A percentile compares a stretch with the other conserved stretches of the same genome.
Evolutionary conservation across 495 filamentous ascomycete species (phyloP).

Genomic region (Tuber microsphaerosporum): DNA sequence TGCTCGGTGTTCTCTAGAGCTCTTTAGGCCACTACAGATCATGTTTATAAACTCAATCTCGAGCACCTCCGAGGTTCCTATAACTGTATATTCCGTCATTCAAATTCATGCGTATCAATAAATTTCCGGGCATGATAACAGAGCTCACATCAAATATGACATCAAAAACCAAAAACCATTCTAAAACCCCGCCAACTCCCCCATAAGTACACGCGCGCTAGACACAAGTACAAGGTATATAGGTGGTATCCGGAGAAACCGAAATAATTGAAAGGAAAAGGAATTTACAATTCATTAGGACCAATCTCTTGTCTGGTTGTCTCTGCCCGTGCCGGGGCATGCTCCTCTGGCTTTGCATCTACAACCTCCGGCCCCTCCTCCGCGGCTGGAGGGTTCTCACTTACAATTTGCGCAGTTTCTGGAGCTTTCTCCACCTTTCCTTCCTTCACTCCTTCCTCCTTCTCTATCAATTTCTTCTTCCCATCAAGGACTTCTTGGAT

Average conservation of each 20-base stretch:
- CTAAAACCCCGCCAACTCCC: neutral
- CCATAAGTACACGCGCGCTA: neutral
- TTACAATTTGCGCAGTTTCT: neutral
- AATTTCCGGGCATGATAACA: neutral
- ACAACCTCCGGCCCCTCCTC: neutral
- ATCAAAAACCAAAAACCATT: neutral
- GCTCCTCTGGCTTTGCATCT: neutral
- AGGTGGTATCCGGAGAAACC: neutral
- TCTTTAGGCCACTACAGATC: neutral
- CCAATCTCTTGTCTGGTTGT: neutral
- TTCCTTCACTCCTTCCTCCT: neutral
- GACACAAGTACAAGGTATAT: neutral
- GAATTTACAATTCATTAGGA: neutral
- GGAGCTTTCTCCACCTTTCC: neutral
- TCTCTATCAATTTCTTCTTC: neutral
- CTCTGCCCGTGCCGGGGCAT: neutral
- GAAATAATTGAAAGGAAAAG: neutral
- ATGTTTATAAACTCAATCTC: neutral
- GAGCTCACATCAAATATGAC: neutral
- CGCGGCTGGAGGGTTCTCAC: neutral
- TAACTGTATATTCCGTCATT: neutral
- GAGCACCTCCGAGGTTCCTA: neutral
- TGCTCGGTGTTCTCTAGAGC: neutral
- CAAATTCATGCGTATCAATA: neutral
- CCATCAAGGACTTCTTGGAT: neutral